Percentiles rank a stretch among this genome's conserved stretches.
phyloP scores from a whole-genome alignment of 2,329 filamentous ascomycete species.

The Botryotinia convoluta region DNA sequence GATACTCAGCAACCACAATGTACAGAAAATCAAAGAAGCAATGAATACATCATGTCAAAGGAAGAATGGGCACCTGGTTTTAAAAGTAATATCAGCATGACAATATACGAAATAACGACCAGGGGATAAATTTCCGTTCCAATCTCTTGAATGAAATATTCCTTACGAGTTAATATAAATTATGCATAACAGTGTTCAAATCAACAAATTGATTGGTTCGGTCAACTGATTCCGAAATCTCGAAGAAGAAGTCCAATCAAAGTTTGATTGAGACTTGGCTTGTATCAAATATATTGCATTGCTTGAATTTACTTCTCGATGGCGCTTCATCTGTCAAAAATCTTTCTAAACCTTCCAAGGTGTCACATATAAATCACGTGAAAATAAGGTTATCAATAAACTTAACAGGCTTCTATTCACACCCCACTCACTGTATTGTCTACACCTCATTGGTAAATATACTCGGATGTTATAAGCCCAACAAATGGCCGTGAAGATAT shows the following conservation, averaged over 20 bases:
- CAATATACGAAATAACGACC: slow-evolving; percentile 14
- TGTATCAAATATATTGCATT: slow-evolving; percentile 28
- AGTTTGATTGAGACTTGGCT: slow-evolving; percentile 17
- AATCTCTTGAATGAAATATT: neutral
- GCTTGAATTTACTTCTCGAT: neutral
- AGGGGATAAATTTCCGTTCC: slow-evolving; percentile 7
- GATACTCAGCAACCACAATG: neutral
- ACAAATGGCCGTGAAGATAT: neutral
- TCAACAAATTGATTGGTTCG: neutral
- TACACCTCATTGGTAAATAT: neutral
- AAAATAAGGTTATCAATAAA: neutral
- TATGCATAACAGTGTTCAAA: slow-evolving; percentile 23
- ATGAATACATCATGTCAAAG: slow-evolving; percentile 7
- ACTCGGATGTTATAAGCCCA: neutral
- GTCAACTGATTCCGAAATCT: neutral
- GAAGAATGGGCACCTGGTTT: slow-evolving; percentile 7
- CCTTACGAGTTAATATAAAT: slow-evolving; percentile 11
- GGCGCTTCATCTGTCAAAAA: neutral
- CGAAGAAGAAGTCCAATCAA: neutral
- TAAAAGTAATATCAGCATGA: slow-evolving; percentile 17
- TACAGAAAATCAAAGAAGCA: neutral
- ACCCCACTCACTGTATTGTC: neutral
- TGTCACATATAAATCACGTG: neutral
- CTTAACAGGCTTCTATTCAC: neutral
- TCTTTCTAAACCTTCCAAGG: neutral